A percentile compares a stretch with the other conserved stretches of the same genome.
These are phyloP conservation scores for Picea engelmannii DNA, from an alignment of 83 land plant genomes.

Conservation along the genomic window DNA sequence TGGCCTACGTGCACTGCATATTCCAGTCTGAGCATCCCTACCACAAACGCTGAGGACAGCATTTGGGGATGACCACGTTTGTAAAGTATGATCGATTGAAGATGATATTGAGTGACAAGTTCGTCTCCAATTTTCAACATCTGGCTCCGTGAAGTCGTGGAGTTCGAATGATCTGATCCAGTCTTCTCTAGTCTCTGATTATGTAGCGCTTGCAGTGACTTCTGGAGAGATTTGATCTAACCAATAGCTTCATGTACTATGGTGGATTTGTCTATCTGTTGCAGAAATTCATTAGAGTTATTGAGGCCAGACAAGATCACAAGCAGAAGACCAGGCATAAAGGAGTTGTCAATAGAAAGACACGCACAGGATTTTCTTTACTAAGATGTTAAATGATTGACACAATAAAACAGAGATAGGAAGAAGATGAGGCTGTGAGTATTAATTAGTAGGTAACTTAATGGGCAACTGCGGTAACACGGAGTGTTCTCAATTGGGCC, in stretches of 20 bases:
- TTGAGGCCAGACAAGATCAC: too few species aligned
- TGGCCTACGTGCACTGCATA: constrained; percentile 41
- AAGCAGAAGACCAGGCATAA: too few species aligned
- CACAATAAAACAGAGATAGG: too few species aligned
- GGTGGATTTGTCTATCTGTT: constrained; percentile 70
- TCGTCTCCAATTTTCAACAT: too few species aligned
- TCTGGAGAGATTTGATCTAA: constrained; percentile 49
- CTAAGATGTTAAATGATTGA: too few species aligned
- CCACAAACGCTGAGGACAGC: constrained; percentile 56
- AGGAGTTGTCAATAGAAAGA: too few species aligned
- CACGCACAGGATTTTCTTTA: too few species aligned
- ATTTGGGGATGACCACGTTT: constrained; percentile 60
- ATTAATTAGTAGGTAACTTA: constrained; percentile 37
- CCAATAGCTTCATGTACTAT: constrained; percentile 69
- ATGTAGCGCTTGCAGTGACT: constrained; percentile 40
- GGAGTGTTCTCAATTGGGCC: too few species aligned
- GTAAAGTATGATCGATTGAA: constrained; percentile 17
- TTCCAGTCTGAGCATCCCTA: constrained; percentile 45
- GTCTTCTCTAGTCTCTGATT: constrained; percentile 46
- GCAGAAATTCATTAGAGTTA: too few species aligned
- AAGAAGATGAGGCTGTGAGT: too few species aligned
- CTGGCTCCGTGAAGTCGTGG: too few species aligned
- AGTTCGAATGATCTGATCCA: neutral
- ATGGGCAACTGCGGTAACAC: constrained; percentile 66
- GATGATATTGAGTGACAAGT: too few species aligned